phyloP scores from a whole-genome alignment of 768 basidiomycete species.

The Sporobolomyces phaffii region DNA sequence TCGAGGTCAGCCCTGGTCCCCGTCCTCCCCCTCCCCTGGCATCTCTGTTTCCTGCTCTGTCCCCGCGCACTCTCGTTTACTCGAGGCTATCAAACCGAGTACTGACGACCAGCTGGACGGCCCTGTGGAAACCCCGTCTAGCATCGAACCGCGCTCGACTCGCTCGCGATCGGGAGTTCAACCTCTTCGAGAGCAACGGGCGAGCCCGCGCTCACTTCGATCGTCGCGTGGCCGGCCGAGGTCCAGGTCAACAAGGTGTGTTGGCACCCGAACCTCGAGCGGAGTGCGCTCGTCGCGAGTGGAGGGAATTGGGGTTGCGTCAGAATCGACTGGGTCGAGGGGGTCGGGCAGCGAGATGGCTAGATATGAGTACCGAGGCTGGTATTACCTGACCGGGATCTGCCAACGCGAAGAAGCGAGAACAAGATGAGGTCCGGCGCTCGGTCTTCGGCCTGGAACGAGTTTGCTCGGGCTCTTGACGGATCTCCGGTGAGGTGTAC shows the following conservation, averaged over 20 bases:
- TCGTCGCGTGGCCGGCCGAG: background rate
- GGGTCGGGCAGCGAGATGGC: background rate
- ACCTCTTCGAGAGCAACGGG: background rate
- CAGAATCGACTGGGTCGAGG: constrained; percentile 3
- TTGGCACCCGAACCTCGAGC: constrained; percentile 13
- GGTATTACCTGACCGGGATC: too few relatives aligned
- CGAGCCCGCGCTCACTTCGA: background rate
- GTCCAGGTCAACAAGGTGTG: constrained; percentile 7
- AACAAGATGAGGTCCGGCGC: too few relatives aligned
- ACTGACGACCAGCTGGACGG: too few relatives aligned
- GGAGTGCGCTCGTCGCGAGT: constrained; percentile 9
- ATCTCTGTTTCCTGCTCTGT: background rate
- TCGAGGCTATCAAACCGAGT: too few relatives aligned
- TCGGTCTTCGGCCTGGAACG: too few relatives aligned
- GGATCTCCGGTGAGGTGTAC: too few relatives aligned
- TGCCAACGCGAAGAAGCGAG: too few relatives aligned
- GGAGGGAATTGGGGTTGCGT: constrained; percentile 15
- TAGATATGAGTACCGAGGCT: too few relatives aligned
- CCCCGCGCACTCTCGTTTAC: too few relatives aligned
- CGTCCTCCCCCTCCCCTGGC: background rate
- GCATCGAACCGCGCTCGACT: constrained; percentile 6
- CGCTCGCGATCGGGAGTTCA: background rate
- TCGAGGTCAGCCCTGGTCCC: constrained; percentile 52
- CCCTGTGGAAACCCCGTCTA: too few relatives aligned
- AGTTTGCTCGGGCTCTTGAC: too few relatives aligned